Conservation (phyloP, 208 protist genomes). For the Leishmania tropica region DNA sequence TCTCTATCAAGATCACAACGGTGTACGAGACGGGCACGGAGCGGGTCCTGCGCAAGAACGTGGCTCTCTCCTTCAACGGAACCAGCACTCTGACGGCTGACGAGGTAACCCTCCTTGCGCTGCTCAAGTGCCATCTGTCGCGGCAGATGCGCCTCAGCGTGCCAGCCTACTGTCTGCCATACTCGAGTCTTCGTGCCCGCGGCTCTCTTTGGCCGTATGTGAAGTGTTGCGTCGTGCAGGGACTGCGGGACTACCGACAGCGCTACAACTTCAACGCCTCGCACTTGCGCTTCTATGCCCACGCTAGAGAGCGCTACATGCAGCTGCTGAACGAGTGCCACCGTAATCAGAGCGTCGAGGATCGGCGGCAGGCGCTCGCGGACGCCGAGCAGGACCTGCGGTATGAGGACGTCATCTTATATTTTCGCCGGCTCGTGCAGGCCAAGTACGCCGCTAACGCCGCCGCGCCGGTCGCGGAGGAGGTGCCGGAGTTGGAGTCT, state of each 20-base stretch:
- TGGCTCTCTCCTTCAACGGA: conserved; percentile 41
- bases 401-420: conserved; percentile 76
- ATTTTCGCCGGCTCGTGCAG: conserved; percentile 57
- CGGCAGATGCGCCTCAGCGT: conserved; percentile 41
- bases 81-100: conserved; percentile 38
- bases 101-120: conserved; percentile 44
- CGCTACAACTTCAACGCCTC: conserved; percentile 83
- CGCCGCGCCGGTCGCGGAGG: background rate
- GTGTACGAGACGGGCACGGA: conserved; percentile 45
- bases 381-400: conserved; percentile 74
- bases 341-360: conserved; percentile 41
- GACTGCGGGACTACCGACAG: conserved; percentile 53
- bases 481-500: conserved; percentile 8
- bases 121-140: conserved; percentile 59
- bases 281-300: conserved; percentile 68
- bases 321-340: conserved; percentile 72
- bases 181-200: conserved; percentile 36
- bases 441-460: conserved; percentile 36
- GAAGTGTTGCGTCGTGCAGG: conserved; percentile 45
- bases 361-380: conserved; percentile 49
- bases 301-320: conserved; percentile 68
- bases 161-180: conserved; percentile 64
- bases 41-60: conserved; percentile 58
- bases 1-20: conserved; percentile 49
- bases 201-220: conserved; percentile 68